Evolutionary conservation across 805 yeast species (phyloP), one percentile per base, ranked within the genome.

Genomic region (Kluyveromyces nonfermentans): DNA sequence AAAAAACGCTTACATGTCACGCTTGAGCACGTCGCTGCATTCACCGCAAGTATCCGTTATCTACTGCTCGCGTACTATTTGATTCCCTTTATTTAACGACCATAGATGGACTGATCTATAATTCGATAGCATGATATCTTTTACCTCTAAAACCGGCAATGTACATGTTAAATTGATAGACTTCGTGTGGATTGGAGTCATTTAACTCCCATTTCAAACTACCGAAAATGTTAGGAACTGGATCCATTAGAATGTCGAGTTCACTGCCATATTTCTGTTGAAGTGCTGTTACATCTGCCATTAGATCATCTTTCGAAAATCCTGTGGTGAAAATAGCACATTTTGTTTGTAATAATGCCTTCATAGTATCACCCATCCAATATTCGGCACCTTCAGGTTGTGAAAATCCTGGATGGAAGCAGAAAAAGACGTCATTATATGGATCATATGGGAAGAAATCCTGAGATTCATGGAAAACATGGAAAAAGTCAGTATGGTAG

Each of bases 381-480:
- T 78, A 76, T 46, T 82, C 81, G 61, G 76, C 73, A 18, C 81
- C 71, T 56, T 86, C 95, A 12, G 85, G 84, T 7, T 93, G 83
- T 16, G 86, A 81, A 58, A 88, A 77, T 34, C 96, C 96, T 3
- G 98, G 97, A 63, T 90, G 97, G 83, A 90, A 93, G 42, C 85
- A 72, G 75, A 87, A 88, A 66, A 93, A 93, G 21, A 79, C 78
- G 62, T 93, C 98, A 60, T 86, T 74, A 64, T 90, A 93, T 37
- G 99, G 98, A 63, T 93, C 98, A 63, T 89, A 93, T 5, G 98
- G 98, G 80, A 87, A 86, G 63, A 93, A 85, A 66, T 90, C 97
- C 56, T 89, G 93, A 40, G 86, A 81, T 56, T 88, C 88, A 65
- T 93, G 95, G 48, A 84, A 72, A 33, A 84, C 90, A 59, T 88